A percentile compares a stretch with the other conserved stretches of the same genome.
phyloP scores from a whole-genome alignment of 2,329 filamentous ascomycete genomes.

The Botrytis fabae region DNA sequence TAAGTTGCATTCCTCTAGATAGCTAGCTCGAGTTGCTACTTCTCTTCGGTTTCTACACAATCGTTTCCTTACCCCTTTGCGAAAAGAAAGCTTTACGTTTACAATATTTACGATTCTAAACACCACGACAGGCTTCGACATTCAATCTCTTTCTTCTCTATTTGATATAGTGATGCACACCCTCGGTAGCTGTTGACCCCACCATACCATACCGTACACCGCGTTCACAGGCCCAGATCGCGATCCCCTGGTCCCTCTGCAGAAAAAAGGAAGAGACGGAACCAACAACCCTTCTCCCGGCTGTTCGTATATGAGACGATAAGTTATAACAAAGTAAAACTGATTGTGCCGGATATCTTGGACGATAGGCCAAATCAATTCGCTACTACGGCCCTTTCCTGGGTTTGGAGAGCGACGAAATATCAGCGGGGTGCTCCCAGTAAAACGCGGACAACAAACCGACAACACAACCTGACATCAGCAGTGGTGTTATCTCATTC shows the following conservation, averaged over 20 bases:
- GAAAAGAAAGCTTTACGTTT: background rate
- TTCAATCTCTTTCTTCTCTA: slow-evolving; percentile 20
- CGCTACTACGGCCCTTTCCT: background rate
- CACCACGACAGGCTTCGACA: slow-evolving; percentile 5
- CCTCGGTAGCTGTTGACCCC: slow-evolving; percentile 23
- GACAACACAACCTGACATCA: slow-evolving; percentile 16
- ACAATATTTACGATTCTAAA: slow-evolving; percentile 4
- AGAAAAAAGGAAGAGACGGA: slow-evolving; percentile 7
- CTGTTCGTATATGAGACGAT: slow-evolving; percentile 9
- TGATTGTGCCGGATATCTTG: background rate
- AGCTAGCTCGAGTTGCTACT: background rate
- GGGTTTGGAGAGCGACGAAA: slow-evolving; percentile 9
- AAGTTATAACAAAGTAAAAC: background rate
- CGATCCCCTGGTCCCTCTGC: slow-evolving; percentile 12
- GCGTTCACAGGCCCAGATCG: slow-evolving; percentile 15
- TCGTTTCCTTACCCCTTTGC: background rate
- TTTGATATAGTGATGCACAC: slow-evolving; percentile 21
- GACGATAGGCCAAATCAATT: background rate
- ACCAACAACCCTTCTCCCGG: background rate
- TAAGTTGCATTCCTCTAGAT: slow-evolving; percentile 19
- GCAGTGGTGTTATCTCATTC: slow-evolving; percentile 17
- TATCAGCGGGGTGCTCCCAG: slow-evolving; percentile 22
- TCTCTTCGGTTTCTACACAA: background rate
- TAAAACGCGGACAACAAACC: slow-evolving; percentile 18
- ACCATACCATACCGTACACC: slow-evolving; percentile 23